These are phyloP conservation scores for Diplotaxis tenuifolia DNA, from an alignment of 345 rosid species.

Conservation along the genomic window DNA sequence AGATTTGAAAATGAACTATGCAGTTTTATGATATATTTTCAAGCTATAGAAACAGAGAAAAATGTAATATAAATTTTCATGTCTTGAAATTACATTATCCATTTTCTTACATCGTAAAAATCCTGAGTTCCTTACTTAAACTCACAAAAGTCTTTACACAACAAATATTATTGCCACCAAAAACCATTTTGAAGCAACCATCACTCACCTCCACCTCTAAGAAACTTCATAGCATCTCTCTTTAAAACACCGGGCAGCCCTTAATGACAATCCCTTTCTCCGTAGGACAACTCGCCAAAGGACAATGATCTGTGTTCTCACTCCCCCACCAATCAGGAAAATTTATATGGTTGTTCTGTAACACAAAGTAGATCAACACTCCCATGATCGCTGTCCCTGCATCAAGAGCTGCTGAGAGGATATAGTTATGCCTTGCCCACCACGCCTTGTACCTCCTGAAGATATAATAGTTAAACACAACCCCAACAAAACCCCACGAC, in stretches of 20 bases:
- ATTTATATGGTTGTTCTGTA: constrained; percentile 47
- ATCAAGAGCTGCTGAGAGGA: constrained; percentile 36
- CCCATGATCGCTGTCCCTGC: constrained; percentile 79
- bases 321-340: constrained; percentile 77
- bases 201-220: neutral
- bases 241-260: constrained; percentile 57
- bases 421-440: neutral
- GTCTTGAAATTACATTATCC: neutral
- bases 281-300: constrained; percentile 61
- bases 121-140: neutral
- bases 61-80: no score
- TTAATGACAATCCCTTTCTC: constrained; percentile 47
- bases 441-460: constrained; percentile 41
- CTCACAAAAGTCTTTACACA: constrained; percentile 1
- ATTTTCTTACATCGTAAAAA: neutral
- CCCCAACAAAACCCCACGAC: constrained; percentile 59
- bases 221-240: neutral
- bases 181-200: neutral
- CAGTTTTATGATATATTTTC: neutral
- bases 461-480: constrained; percentile 58
- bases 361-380: constrained; percentile 48
- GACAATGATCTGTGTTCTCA: constrained; percentile 53
- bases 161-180: neutral
- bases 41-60: neutral
- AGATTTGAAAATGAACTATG: neutral